phyloP scores from a whole-genome alignment of 129 eudicot species.

The Flaveria linearis region DNA sequence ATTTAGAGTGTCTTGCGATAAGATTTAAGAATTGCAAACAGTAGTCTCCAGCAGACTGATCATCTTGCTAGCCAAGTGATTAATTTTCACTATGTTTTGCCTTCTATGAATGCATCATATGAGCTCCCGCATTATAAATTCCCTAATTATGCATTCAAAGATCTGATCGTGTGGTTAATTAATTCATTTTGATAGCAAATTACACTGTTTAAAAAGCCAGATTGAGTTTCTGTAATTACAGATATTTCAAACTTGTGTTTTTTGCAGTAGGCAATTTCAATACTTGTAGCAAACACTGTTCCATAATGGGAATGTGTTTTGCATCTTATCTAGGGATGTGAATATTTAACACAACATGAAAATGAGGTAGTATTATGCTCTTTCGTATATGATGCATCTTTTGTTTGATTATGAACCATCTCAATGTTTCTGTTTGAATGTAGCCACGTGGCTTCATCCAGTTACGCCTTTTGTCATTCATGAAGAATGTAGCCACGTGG shows the following conservation, averaged over 20 bases:
- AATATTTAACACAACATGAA: too few relatives aligned
- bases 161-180: not conserved
- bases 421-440: too few relatives aligned
- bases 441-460: too few relatives aligned
- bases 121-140: not conserved
- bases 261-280: not conserved
- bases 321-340: slow-evolving; percentile 27
- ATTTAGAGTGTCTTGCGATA: not conserved
- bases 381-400: too few relatives aligned
- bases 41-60: not conserved
- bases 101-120: not conserved
- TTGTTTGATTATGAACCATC: too few relatives aligned
- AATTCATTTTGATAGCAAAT: not conserved
- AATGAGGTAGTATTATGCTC: too few relatives aligned
- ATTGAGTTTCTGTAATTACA: slow-evolving; percentile 3
- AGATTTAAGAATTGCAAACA: not conserved
- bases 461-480: too few relatives aligned
- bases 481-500: too few relatives aligned
- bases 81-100: not conserved
- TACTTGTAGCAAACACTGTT: not conserved
- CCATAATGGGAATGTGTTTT: not conserved
- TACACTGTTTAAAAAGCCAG: not conserved
- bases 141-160: not conserved
- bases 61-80: slow-evolving; percentile 13
- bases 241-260: not conserved